These are phyloP conservation scores for Hypomyces rosellus DNA, from an alignment of 2,329 filamentous ascomycete genomes.

Conservation along the genomic window DNA sequence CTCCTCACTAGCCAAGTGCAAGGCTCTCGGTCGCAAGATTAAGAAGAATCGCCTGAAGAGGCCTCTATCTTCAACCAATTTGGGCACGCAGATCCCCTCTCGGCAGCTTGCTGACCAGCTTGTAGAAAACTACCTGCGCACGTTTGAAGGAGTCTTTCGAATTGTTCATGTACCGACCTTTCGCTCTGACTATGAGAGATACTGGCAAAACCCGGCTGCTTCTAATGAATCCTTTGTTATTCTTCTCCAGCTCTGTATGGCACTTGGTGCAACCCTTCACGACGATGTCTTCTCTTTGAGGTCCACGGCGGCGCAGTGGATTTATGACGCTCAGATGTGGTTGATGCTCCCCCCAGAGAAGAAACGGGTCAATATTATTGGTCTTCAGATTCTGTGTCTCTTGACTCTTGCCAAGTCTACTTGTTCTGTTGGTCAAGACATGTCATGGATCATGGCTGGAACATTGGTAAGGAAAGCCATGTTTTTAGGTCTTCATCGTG, in stretches of 20 bases:
- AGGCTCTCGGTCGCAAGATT: constrained; percentile 34
- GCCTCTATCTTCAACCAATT: constrained; percentile 27
- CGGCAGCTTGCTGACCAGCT: constrained; percentile 42
- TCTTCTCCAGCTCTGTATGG: constrained; percentile 49
- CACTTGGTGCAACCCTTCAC: constrained; percentile 42
- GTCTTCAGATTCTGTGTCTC: constrained; percentile 48
- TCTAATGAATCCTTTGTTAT: constrained; percentile 41
- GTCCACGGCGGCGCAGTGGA: constrained; percentile 40
- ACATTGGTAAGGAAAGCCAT: constrained; percentile 47
- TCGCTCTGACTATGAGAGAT: constrained; percentile 43
- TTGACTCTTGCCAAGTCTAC: constrained; percentile 43
- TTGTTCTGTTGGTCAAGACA: constrained; percentile 41
- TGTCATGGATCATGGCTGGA: constrained; percentile 47
- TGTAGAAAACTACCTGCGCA: constrained; percentile 47
- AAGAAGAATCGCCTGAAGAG: constrained; percentile 33
- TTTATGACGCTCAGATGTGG: constrained; percentile 48
- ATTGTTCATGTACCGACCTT: constrained; percentile 55
- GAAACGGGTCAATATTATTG: constrained; percentile 39
- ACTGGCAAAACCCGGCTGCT: constrained; percentile 38
- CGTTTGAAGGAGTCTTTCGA: constrained; percentile 50
- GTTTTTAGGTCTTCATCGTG: constrained; percentile 53
- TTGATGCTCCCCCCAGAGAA: constrained; percentile 42
- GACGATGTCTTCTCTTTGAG: constrained; percentile 40
- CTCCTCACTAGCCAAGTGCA: constrained; percentile 32
- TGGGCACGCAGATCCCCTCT: constrained; percentile 34